A percentile compares a stretch with the other conserved stretches of the same genome.
phyloP scores from a whole-genome alignment of 2,329 filamentous ascomycete genomes.

The Colletotrichum salicis region DNA sequence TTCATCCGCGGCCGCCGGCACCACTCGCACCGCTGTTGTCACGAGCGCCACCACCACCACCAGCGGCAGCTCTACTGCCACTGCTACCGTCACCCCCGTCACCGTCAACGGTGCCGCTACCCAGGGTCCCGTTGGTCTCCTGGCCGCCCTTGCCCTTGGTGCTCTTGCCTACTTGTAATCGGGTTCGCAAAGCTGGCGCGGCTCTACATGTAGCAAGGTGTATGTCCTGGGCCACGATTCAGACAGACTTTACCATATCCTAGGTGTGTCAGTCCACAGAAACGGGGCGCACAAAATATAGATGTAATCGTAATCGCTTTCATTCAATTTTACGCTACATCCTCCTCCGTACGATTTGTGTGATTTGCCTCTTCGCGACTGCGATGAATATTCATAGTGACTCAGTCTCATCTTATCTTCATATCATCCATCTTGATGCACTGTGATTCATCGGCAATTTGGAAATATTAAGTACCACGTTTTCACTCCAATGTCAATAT shows the following conservation, averaged over 20 bases:
- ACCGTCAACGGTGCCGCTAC: conserved; percentile 17
- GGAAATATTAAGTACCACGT: no score
- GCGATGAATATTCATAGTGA: no score
- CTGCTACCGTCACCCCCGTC: conserved; percentile 16
- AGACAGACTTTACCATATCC: rapidly evolving
- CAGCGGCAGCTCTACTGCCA: conserved; percentile 9
- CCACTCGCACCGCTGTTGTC: conserved; percentile 12
- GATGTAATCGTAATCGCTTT: not conserved
- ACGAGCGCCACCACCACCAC: conserved; percentile 14
- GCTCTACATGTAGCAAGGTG: not conserved
- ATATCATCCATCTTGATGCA: no score
- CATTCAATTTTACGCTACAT: no score
- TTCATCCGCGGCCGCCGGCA: not conserved
- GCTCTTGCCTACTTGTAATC: conserved; percentile 23
- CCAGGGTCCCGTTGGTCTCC: conserved; percentile 16
- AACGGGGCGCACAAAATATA: not conserved
- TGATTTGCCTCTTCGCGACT: no score
- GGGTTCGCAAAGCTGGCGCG: not conserved
- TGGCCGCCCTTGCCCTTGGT: conserved; percentile 23
- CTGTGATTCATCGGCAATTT: no score
- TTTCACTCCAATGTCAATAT: no score
- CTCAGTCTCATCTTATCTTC: no score
- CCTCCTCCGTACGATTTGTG: no score
- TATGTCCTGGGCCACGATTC: not conserved
- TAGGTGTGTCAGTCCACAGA: not conserved